Percentiles rank a stretch among this genome's conserved stretches.
phyloP scores from a whole-genome alignment of 2,329 filamentous ascomycete species.

The Aspergillus awamori region DNA sequence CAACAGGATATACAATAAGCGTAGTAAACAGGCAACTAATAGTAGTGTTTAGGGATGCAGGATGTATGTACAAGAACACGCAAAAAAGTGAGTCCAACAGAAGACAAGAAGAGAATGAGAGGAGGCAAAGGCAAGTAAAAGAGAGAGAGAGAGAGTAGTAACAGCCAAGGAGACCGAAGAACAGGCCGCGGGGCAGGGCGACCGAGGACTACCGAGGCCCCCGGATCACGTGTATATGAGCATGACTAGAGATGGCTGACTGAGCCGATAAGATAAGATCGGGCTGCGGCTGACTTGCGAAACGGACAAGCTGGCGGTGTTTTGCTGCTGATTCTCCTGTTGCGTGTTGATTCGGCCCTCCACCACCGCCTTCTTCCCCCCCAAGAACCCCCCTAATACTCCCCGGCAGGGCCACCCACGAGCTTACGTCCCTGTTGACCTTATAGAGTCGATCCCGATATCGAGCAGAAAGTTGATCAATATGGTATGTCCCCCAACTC shows the following conservation, averaged over 20 bases:
- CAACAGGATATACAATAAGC: not conserved
- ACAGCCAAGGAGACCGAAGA: constrained; percentile 1
- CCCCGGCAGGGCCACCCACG: not conserved
- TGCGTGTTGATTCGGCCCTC: constrained; percentile 15
- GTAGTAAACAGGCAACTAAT: not conserved
- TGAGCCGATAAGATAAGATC: constrained; percentile 36
- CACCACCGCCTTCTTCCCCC: constrained; percentile 7
- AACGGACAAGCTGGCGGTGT: constrained; percentile 33
- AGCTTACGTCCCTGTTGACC: not conserved
- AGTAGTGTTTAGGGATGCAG: not conserved
- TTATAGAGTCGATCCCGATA: not conserved
- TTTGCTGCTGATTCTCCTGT: constrained; percentile 20
- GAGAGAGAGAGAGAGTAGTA: not conserved
- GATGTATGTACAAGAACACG: not conserved
- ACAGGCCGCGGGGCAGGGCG: constrained; percentile 19
- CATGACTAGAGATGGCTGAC: constrained; percentile 18
- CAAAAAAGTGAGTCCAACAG: not conserved
- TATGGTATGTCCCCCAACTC: constrained; percentile 15
- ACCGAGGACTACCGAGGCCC: constrained; percentile 24
- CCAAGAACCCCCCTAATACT: constrained; percentile 2
- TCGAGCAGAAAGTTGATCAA: constrained; percentile 3
- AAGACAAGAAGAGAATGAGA: constrained; percentile 11
- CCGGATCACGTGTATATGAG: constrained; percentile 24
- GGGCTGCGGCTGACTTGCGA: constrained; percentile 20
- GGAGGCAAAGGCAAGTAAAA: not conserved